Base-by-base conservation (phyloP, 352 stramenopile species). In the Elongisporangium prolatum region DNA sequence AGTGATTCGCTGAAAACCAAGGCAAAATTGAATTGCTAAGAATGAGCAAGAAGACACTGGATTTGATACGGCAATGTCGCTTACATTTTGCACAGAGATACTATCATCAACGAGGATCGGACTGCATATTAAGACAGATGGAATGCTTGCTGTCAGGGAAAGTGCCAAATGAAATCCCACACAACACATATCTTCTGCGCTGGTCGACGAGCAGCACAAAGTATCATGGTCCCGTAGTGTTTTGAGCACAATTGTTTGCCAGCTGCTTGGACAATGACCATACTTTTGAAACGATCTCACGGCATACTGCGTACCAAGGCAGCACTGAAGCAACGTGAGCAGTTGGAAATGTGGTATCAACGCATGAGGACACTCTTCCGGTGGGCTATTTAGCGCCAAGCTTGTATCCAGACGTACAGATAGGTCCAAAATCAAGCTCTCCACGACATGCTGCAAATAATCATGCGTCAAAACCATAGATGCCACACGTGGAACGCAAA, bases 151-250 rank as follows among this genome's bases (percentile, higher is more conserved):
- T 20, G 63, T 22, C 10, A 85, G 48, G 14, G 72, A 57, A 4
- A 76, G 54, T 10, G 63, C 44, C 55, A 82, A 34, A 18, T 73
- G 62, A 38, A 80, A 69, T 22, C 57, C 70, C 16, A 82, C 25
- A 20, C 70, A 75, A 44, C 72, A 85, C 17, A 57, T 60, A 40
- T 85, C 75, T 79, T 85, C 75, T 16, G 59, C 50, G 40, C 65
- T 52, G 8, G 61, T 66, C 2, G 64, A 77, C 11, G 61, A 60
- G 8, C 64, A 59, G 38, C 56, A 64, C 24, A 18, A 53, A n/a
- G 49, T 48, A 25, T 59, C 61, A 34, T 80, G 75, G 6, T 53
- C 18, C 1, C 21, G 7, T n/a, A 82, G 24, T 18, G 63, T 70
- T 6, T 64, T 47, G 28, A 40, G 14, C 28, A 40, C 28, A 40